Percentiles rank a stretch among this genome's conserved stretches.
Conservation (phyloP, 2,329 filamentous ascomycete genomes). For the Endoconidiophora laricicola region DNA sequence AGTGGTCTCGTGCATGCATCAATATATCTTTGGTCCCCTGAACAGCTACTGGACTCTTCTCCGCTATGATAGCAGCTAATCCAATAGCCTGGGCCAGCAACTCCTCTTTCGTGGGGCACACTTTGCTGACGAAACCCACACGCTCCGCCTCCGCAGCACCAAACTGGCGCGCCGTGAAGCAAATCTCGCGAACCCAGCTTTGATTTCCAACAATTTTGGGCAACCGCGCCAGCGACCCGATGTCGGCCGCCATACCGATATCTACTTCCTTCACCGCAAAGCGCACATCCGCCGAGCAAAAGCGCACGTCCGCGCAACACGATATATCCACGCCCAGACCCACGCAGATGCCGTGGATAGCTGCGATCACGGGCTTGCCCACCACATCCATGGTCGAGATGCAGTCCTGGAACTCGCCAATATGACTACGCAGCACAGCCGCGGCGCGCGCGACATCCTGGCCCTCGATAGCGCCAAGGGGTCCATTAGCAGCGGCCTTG, state of each 20-base stretch:
- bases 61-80: slow-evolving; percentile 48
- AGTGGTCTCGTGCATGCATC: slow-evolving; percentile 65
- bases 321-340: slow-evolving; percentile 64
- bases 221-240: slow-evolving; percentile 56
- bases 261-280: slow-evolving; percentile 70
- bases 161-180: slow-evolving; percentile 54
- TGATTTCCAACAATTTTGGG: slow-evolving; percentile 55
- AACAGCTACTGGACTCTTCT: slow-evolving; percentile 76
- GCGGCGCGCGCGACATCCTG: slow-evolving; percentile 50
- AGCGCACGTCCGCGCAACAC: slow-evolving; percentile 52
- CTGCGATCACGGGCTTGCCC: slow-evolving; percentile 78
- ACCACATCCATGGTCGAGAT: slow-evolving; percentile 66
- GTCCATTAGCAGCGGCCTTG: slow-evolving; percentile 41
- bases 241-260: slow-evolving; percentile 64
- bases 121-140: slow-evolving; percentile 54
- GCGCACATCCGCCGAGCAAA: slow-evolving; percentile 41
- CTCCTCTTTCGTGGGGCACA: slow-evolving; percentile 44
- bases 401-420: slow-evolving; percentile 65
- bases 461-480: slow-evolving; percentile 22
- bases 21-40: slow-evolving; percentile 76
- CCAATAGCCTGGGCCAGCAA: slow-evolving; percentile 46
- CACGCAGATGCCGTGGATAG: slow-evolving; percentile 62
- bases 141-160: slow-evolving; percentile 48
- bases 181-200: slow-evolving; percentile 69
- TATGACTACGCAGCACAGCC: slow-evolving; percentile 44